Conservation (phyloP, 371 early-diverging fungal genomes). For the Nosema muscidifuracis region DNA sequence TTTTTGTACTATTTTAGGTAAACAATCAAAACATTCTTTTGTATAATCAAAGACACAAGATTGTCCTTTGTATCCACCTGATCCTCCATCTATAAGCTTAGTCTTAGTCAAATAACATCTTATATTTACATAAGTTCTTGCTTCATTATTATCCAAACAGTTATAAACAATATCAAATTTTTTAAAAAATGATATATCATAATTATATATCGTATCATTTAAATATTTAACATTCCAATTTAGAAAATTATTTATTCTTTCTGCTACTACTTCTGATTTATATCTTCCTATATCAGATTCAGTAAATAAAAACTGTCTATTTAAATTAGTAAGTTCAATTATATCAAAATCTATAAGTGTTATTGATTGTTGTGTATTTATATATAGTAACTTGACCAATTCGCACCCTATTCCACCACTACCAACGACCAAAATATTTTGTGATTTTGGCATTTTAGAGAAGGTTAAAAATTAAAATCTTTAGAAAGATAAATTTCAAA, state of each 20-base stretch:
- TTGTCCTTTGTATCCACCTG: constrained; percentile 91
- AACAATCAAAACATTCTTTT: constrained; percentile 93
- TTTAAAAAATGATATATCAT: constrained; percentile 76
- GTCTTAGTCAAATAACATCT: constrained; percentile 81
- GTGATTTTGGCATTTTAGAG: neutral
- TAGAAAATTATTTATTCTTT: constrained; percentile 1
- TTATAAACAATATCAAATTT: constrained; percentile 85
- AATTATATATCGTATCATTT: constrained; percentile 70
- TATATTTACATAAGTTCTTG: constrained; percentile 81
- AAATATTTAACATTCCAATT: constrained; percentile 36
- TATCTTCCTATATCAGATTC: constrained; percentile 78
- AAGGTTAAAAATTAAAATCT: no score
- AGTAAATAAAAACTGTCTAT: constrained; percentile 92
- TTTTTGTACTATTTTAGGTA: constrained; percentile 68
- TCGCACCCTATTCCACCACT: constrained; percentile 96
- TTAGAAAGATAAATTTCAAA: no score
- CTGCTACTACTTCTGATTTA: constrained; percentile 68
- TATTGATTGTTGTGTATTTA: constrained; percentile 12
- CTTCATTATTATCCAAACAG: constrained; percentile 93
- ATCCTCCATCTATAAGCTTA: constrained; percentile 88
- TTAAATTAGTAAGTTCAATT: constrained; percentile 91
- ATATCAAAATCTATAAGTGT: constrained; percentile 83
- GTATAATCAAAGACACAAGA: constrained; percentile 72
- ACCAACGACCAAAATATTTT: constrained; percentile 54
- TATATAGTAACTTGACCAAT: constrained; percentile 70